Conservation (phyloP, 441 rosid genomes). For the Francoa sonchifolia region DNA sequence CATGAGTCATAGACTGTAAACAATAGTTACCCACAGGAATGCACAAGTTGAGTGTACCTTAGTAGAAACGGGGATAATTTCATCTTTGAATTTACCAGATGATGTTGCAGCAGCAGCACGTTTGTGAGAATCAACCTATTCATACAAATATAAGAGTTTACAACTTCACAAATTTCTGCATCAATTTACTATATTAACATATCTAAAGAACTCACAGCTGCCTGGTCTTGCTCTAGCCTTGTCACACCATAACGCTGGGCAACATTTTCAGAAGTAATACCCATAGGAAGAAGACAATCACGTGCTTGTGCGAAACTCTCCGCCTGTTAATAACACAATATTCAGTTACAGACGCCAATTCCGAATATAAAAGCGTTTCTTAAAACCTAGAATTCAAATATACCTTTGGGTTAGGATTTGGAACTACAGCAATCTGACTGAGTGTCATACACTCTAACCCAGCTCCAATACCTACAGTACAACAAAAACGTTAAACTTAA, state of each 20-base stretch:
- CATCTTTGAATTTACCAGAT: conserved; percentile 80
- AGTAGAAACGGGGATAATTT: conserved; percentile 75
- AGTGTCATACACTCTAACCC: conserved; percentile 92
- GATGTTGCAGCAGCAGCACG: conserved; percentile 93
- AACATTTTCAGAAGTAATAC: conserved; percentile 93
- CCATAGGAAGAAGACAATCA: conserved; percentile 97
- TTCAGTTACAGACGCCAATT: conserved; percentile 6
- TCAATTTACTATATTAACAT: conserved; percentile 1
- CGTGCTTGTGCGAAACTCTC: conserved; percentile 65
- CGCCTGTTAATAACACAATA: conserved; percentile 32
- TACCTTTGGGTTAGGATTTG: conserved; percentile 73
- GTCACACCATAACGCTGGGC: conserved; percentile 87
- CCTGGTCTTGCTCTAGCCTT: conserved; percentile 91
- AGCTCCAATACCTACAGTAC: conserved; percentile 74
- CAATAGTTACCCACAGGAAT: neutral
- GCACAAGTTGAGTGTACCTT: conserved; percentile 38
- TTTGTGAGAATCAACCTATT: conserved; percentile 84
- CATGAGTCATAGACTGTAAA: neutral
- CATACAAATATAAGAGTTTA: conserved; percentile 11
- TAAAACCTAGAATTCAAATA: neutral
- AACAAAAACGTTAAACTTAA: conserved; percentile 8
- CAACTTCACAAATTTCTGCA: conserved; percentile 4
- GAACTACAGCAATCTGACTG: conserved; percentile 73
- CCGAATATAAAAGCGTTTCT: neutral
- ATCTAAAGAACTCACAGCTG: conserved; percentile 56